phyloP scores from a whole-genome alignment of 1,284 basidiomycete species.

The Irpex sp. region DNA sequence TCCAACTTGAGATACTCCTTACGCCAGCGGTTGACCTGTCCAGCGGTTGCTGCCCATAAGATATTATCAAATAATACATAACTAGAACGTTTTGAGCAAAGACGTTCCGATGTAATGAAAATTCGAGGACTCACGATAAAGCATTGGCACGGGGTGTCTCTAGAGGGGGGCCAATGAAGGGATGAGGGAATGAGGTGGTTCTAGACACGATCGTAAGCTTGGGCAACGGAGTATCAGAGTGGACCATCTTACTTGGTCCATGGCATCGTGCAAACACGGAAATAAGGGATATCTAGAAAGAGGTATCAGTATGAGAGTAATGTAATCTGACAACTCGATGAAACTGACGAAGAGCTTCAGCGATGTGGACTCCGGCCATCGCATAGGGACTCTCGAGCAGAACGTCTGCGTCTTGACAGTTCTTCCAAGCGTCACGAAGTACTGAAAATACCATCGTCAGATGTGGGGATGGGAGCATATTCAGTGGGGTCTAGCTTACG shows the following conservation, averaged over 20 bases:
- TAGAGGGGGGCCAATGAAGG: conserved; percentile 54
- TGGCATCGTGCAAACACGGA: conserved; percentile 77
- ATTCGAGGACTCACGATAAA: conserved; percentile 39
- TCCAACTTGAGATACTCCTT: conserved; percentile 49
- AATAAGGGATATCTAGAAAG: conserved; percentile 52
- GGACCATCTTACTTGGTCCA: conserved; percentile 41
- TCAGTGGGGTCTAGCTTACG: conserved; percentile 33
- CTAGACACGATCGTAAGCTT: conserved; percentile 26
- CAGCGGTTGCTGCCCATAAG: conserved; percentile 70
- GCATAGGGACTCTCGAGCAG: conserved; percentile 73
- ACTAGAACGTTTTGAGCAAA: conserved; percentile 23
- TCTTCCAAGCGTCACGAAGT: conserved; percentile 65
- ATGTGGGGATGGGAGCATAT: neutral
- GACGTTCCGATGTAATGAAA: neutral
- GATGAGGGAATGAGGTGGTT: conserved; percentile 63
- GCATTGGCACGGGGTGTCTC: conserved; percentile 50
- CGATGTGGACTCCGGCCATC: conserved; percentile 81
- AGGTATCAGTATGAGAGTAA: neutral
- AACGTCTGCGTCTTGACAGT: conserved; percentile 71
- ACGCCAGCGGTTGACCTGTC: conserved; percentile 76
- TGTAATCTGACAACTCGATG: conserved; percentile 8
- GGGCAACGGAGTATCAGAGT: neutral
- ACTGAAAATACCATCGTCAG: conserved; percentile 33
- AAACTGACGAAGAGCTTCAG: conserved; percentile 65
- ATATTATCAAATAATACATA: conserved; percentile 73